Percentiles rank a stretch among this genome's conserved stretches.
These are phyloP conservation scores for Trichoderma pleuroti DNA, from an alignment of 2,329 filamentous ascomycete genomes.

Conservation along the genomic window DNA sequence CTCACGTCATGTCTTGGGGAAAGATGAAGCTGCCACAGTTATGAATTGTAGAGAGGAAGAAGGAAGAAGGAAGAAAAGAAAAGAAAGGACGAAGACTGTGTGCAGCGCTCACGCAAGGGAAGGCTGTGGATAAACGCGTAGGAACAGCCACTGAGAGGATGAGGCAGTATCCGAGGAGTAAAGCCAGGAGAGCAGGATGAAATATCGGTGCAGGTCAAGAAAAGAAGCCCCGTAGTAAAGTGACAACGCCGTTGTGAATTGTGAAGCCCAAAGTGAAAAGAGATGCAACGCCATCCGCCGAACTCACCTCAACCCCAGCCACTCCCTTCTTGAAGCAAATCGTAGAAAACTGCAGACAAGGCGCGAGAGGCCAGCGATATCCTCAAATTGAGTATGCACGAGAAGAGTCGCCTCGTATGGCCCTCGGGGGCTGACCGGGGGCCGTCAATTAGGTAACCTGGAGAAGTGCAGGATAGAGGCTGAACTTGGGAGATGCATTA, in stretches of 20 bases:
- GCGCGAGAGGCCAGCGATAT: not conserved
- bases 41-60: not conserved
- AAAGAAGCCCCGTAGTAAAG: not conserved
- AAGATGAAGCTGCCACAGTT: not conserved
- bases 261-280: not conserved
- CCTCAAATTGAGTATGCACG: not conserved
- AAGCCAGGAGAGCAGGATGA: not conserved
- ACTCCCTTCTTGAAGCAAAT: not conserved
- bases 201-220: not conserved
- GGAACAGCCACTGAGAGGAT: not conserved
- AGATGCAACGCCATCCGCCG: not conserved
- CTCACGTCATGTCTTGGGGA: not conserved
- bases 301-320: slow-evolving; percentile 8
- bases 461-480: not conserved
- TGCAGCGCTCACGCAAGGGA: not conserved
- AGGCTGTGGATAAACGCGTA: not conserved
- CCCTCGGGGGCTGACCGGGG: not conserved
- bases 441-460: not conserved
- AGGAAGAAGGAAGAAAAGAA: not conserved
- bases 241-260: not conserved
- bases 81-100: not conserved
- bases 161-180: not conserved
- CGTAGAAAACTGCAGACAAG: not conserved
- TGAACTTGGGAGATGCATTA: not conserved
- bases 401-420: not conserved